Base-by-base conservation (phyloP, 331 rosid genomes). In the Telfairia occidentalis region DNA sequence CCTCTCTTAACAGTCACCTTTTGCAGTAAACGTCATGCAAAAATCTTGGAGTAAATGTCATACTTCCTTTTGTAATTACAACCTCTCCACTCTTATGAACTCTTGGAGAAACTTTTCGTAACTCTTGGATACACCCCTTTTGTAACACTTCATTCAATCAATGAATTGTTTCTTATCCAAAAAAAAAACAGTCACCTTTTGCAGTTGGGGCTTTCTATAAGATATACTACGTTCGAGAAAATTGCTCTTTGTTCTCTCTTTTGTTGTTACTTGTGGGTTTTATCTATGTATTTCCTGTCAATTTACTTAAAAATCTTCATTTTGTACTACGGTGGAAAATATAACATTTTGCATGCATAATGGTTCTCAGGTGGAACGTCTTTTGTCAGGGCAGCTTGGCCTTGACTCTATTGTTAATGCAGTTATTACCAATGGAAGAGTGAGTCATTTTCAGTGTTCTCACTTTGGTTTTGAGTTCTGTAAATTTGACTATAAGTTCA, bases 341-440 rank as follows among this genome's bases (percentile, higher is more conserved):
- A 21, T 53, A 12, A 23, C 24, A 57, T 78, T n/a, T 26, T 34
- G 60, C 46, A 59, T 46, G 59, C 63, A 7, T 30, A 30, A 32
- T 45, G 66, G 67, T 71, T n/a, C 54, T 63, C 87, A 95, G 99
- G 96, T 87, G 81, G 91, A 79, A 21, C 85, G 55, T 3, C 83
- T 87, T 81, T 79, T 95, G 84, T 71, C 76, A 53, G 70, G 81
- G 79, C 78, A 64, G 69, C 86, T 91, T 79, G 96, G 96, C 50
- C 84, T 91, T 77, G 93, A 85, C 77, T 87, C 85, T 75, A 83
- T 85, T 80, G 82, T 54, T 71, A 88, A 86, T 82, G 97, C 92
- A 63, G 92, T 95, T 82, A 84, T 95, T 81, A 91, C 99, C 74
- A 95, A 95, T 77, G 99, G 99, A 87, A 92, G 99, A 91, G 99